Conservation (phyloP, 2,329 filamentous ascomycete genomes). For the Alternaria sp. region DNA sequence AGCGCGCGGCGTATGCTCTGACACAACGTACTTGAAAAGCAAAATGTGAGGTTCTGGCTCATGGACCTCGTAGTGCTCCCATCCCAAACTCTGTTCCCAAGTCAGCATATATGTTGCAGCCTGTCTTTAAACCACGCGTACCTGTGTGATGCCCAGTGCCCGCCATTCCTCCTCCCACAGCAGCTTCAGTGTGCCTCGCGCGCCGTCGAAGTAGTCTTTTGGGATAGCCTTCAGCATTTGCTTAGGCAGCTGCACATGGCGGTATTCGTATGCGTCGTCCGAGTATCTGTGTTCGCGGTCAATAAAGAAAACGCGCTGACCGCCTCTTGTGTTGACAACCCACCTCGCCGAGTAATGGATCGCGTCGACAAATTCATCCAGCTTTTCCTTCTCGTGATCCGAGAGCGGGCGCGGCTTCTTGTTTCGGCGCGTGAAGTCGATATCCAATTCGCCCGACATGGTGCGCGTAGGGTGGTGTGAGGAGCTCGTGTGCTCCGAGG, state of each 20-base stretch:
- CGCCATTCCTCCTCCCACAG: conserved; percentile 99
- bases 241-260: conserved; percentile 96
- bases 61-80: conserved; percentile 99
- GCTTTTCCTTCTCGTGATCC: conserved; percentile 78
- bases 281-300: conserved; percentile 72
- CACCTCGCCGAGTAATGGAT: conserved; percentile 97
- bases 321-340: conserved; percentile 38
- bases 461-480: conserved; percentile 8
- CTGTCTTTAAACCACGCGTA: conserved; percentile 48
- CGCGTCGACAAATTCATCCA: conserved; percentile 89
- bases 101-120: conserved; percentile 12
- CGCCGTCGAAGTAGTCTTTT: conserved; percentile 87
- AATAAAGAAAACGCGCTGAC: conserved; percentile 24
- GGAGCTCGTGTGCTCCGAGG: conserved; percentile 39
- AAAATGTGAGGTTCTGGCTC: conserved; percentile 98
- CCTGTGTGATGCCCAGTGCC: conserved; percentile 95
- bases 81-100: conserved; percentile 80
- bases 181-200: conserved; percentile 91
- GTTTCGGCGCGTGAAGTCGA: conserved; percentile 87
- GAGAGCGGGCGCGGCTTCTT: conserved; percentile 79
- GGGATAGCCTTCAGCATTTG: conserved; percentile 98
- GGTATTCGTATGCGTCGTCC: conserved; percentile 92
- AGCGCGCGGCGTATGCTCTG: background rate
- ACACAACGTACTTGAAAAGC: conserved; percentile 84
- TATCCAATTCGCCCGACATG: conserved; percentile 58